These are phyloP conservation scores for Xylariaceae sp. DNA, from an alignment of 2,329 filamentous ascomycete genomes.

Conservation along the genomic window DNA sequence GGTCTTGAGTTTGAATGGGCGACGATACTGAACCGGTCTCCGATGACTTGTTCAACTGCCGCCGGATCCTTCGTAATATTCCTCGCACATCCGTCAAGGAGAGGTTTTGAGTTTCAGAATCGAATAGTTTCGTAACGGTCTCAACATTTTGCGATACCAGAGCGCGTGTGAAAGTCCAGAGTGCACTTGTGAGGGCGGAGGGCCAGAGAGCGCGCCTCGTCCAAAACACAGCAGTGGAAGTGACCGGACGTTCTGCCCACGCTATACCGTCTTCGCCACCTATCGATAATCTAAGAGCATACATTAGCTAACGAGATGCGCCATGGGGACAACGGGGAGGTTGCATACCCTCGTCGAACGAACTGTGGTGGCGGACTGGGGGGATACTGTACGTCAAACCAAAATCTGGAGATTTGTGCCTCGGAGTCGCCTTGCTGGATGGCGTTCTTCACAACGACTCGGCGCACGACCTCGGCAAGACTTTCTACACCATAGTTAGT, in stretches of 20 bases:
- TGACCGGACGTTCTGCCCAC: constrained; percentile 44
- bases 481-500: constrained; percentile 33
- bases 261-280: constrained; percentile 41
- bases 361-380: constrained; percentile 53
- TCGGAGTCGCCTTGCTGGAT: constrained; percentile 41
- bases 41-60: constrained; percentile 23
- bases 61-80: constrained; percentile 30
- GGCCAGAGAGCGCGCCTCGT: constrained; percentile 50
- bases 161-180: constrained; percentile 47
- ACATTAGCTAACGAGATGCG: constrained; percentile 6
- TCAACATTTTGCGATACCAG: constrained; percentile 41
- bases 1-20: constrained; percentile 14
- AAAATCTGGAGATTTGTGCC: constrained; percentile 46
- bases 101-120: constrained; percentile 34
- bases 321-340: neutral
- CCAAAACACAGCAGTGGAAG: constrained; percentile 41
- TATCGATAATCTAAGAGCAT: constrained; percentile 43
- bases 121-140: constrained; percentile 42
- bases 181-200: constrained; percentile 43
- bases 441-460: constrained; percentile 39
- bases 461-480: constrained; percentile 40
- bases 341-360: constrained; percentile 53
- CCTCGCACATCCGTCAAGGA: constrained; percentile 22
- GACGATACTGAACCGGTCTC: constrained; percentile 13
- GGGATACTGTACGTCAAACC: constrained; percentile 59